These are phyloP conservation scores for Verbena officinalis DNA, from an alignment of 257 asterid genomes.

Conservation along the genomic window DNA sequence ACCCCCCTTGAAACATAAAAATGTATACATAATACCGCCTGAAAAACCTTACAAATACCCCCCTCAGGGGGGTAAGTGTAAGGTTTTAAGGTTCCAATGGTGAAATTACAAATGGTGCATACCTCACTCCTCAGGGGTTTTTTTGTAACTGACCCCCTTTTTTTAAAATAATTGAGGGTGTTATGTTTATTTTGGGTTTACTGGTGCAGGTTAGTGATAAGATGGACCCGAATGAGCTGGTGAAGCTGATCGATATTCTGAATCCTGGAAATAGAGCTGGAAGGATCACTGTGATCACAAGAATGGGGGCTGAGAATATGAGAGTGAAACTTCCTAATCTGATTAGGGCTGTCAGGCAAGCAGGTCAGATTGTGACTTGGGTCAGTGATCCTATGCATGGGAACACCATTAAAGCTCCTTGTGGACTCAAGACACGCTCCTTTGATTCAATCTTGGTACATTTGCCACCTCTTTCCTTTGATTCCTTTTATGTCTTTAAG, in stretches of 20 bases:
- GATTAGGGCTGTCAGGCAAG: conserved; percentile 60
- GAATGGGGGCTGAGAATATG: conserved; percentile 79
- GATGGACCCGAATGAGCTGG: conserved; percentile 63
- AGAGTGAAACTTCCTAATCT: conserved; percentile 66
- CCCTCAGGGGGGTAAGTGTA: too few species aligned
- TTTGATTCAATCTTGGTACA: conserved; percentile 66
- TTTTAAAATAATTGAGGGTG: neutral
- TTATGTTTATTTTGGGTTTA: neutral
- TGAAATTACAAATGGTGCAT: too few species aligned
- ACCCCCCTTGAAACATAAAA: too few species aligned
- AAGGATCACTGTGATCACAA: conserved; percentile 60
- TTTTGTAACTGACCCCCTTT: too few species aligned
- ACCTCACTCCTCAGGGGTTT: too few species aligned
- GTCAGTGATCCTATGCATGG: conserved; percentile 81
- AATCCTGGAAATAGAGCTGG: conserved; percentile 62
- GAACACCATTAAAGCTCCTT: conserved; percentile 69
- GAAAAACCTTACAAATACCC: too few species aligned
- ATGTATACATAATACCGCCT: too few species aligned
- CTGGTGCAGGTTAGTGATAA: conserved; percentile 61
- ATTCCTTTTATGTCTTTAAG: neutral
- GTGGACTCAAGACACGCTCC: conserved; percentile 69
- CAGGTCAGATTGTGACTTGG: conserved; percentile 75
- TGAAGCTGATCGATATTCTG: conserved; percentile 59
- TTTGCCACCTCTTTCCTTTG: neutral
- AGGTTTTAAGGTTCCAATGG: too few species aligned